Evolutionary conservation across 768 basidiomycete species (phyloP), one percentile per base, ranked within the genome.

Genomic region (Collybiopsis confluens): DNA sequence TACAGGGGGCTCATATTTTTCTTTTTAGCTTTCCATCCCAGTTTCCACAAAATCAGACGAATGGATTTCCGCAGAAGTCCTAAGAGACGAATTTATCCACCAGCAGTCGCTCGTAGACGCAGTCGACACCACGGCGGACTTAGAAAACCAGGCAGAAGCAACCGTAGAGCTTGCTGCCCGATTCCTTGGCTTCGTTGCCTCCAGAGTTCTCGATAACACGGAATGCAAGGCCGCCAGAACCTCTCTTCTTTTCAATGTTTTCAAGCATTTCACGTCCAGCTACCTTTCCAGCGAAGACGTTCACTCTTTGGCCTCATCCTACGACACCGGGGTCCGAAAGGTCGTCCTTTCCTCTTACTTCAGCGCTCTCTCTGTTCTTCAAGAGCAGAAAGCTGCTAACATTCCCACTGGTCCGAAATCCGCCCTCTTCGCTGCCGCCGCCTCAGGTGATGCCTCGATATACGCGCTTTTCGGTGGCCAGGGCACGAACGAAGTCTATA

Each of bases 391-490:
- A 30, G 71, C 79, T 48, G 63, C 73, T 24, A 74, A 71, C 57
- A 79, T 90, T 54, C 86, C 89, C 33, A 69, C 71, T 27, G 71
- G 80, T 28, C 80, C 86, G 10, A 56, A 79, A 43, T 85, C 90
- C 24, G 86, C 89, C 10, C 82, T 95, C 20, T 70, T 95, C 54
- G 68, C 74, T 11, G 85, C 86, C 35, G 82, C 82, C 30, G 63
- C 70, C 43, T 66, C 76, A n/a, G 80, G 81, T 43, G 79, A 85
- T 41, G 86, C 82, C 50, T 88, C 80, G 43, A 73, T 98, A 62
- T 98, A 89, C 71, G 96, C 92, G 47, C 75, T 99, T 37, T 99
- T 99, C 65, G 96, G 96, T 48, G 97, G 97, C 13, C 97, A 99
- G 70, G 97, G 97, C 54, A 92, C 89, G 55, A 98, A 98, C 70